phyloP scores from a whole-genome alignment of 208 protist species.

The Leishmania tarentolae region DNA sequence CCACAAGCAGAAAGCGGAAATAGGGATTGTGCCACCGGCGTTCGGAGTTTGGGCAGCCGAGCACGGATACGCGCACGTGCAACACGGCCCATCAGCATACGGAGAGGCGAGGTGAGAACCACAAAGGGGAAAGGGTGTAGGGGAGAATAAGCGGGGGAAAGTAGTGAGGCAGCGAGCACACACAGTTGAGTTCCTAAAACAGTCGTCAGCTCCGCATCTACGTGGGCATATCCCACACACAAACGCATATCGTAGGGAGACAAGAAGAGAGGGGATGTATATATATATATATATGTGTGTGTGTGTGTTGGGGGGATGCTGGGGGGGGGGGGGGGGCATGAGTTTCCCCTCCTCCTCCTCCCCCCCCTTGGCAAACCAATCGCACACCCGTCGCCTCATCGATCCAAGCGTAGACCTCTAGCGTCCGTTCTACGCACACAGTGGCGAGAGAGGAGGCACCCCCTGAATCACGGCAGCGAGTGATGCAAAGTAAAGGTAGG shows the following conservation, averaged over 20 bases:
- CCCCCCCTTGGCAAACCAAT: neutral
- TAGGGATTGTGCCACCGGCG: neutral
- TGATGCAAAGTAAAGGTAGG: neutral
- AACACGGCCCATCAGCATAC: neutral
- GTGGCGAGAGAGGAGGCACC: neutral
- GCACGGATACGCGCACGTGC: neutral
- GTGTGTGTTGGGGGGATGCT: too few relatives aligned
- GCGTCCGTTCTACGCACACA: neutral
- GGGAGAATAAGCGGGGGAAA: constrained; percentile 1
- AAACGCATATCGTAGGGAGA: neutral
- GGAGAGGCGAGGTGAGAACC: neutral
- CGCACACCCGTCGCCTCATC: neutral
- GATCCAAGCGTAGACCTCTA: neutral
- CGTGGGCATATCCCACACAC: neutral
- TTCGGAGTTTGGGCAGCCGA: neutral
- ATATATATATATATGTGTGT: too few relatives aligned
- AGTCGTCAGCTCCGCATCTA: neutral
- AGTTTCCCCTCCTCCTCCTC: neutral
- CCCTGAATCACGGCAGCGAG: neutral
- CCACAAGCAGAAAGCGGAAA: neutral
- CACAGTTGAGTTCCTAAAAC: neutral
- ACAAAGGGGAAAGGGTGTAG: neutral
- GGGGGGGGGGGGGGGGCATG: too few relatives aligned
- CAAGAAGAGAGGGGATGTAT: neutral
- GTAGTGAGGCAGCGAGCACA: neutral